A percentile compares a stretch with the other conserved stretches of the same genome.
phyloP scores from a whole-genome alignment of 148 eudicot species.

The Polygonum aviculare region DNA sequence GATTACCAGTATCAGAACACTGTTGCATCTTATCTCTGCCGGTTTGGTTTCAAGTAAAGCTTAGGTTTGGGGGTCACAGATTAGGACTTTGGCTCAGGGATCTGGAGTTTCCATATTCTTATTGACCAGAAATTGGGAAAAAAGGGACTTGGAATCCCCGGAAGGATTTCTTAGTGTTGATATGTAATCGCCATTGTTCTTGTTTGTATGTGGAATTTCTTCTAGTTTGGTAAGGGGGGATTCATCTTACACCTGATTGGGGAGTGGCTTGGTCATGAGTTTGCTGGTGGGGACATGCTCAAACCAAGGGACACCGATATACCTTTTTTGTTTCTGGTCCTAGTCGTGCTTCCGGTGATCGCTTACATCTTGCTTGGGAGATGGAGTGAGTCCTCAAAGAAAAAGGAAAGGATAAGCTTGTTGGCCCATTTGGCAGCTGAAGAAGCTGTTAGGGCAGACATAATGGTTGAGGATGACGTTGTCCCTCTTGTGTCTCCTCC shows the following conservation, averaged over 20 bases:
- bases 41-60: neutral
- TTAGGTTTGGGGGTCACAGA: neutral
- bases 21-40: neutral
- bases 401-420: conserved; percentile 51
- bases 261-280: conserved; percentile 62
- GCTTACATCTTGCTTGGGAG: conserved; percentile 74
- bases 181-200: neutral
- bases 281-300: conserved; percentile 81
- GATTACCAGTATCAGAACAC: neutral
- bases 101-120: neutral
- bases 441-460: conserved; percentile 48
- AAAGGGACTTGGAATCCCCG: neutral
- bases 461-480: conserved; percentile 47
- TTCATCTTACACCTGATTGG: conserved; percentile 11
- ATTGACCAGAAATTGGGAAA: neutral
- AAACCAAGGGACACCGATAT: conserved; percentile 87
- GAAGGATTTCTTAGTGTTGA: neutral
- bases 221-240: neutral
- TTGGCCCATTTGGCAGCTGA: conserved; percentile 48
- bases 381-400: conserved; percentile 74
- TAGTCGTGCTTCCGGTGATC: conserved; percentile 76
- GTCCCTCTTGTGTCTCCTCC: conserved; percentile 42
- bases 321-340: conserved; percentile 65
- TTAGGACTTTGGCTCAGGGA: conserved; percentile 4
- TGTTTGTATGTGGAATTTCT: neutral